Base-by-base conservation (phyloP, 2,329 filamentous ascomycete species). In the Ascomycota sp. region DNA sequence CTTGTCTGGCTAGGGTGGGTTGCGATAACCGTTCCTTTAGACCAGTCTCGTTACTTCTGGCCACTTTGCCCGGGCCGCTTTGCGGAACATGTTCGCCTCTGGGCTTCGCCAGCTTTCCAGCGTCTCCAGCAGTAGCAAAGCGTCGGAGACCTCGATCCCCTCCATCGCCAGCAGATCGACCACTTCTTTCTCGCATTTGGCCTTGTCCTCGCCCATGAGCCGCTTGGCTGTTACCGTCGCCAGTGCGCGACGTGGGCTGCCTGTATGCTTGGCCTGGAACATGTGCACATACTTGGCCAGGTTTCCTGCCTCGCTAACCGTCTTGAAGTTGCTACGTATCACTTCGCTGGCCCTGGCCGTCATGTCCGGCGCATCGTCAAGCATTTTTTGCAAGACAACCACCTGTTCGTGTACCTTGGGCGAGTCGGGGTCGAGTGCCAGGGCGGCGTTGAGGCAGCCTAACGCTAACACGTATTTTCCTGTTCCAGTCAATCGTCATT, bases 391-490 rank as follows among this genome's bases (percentile, higher is more conserved):
- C 56, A 94, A 75, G 33, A 69, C 66, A 26, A 75, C 57, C 20
- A 66, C 61, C 48, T 89, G 80, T 43, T 82, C 70, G 45, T 85
- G 74, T n/a, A 86, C 65, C 37, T 65, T 70, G 8, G 79, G 66
- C 43, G 83, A 64, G 27, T 70, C 60, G 3, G 72, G 51, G 36
- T 89, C 74, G 22, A 94, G 59, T 3, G 64, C 60, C 32, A 70
- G 57, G 20, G 81, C 74, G 12, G 79, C 74, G 29, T 79, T 69
- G 31, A 98, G 65, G 51, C 81, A 93, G 44, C 81, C 79, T 34
- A 94, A 63, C 1, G 89, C 86, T 35, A 92, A 75, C 26, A 92
- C 56, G 44, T 79, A 82, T 59, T 94, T 94, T 47, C 72, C 85
- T 86, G 43, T 26, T 33, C 24, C 4, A 17, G 15, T 17, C 11